Base-by-base conservation (phyloP, 2,329 filamentous ascomycete species). In the Furcasterigmium sp. region DNA sequence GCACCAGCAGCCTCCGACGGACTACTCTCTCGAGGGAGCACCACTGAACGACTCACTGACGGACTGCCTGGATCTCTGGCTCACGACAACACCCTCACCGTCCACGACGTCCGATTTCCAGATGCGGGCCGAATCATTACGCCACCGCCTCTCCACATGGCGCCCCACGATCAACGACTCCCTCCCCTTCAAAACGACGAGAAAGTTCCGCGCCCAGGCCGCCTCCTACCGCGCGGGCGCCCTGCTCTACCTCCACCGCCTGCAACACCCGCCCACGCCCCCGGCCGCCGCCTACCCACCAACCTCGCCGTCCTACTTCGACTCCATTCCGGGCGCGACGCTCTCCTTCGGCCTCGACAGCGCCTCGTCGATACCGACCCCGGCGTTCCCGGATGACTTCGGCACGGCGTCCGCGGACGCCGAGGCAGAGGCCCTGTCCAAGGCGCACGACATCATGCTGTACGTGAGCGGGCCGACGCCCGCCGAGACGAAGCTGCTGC, bases 401-500 rank as follows among this genome's bases (percentile, higher is more conserved):
- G 11, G 23, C 23, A 26, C 23, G 7, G 23, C 7, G 7, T 26
- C 23, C 11, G 25, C 42, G 4, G 49, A 50, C 17, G 51, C 49
- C 7, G 55, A 61, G 35, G 35, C 43, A 1, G 49, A 49, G 23
- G 57, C 57, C 2, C 37, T 58, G 4, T 42, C 44, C 3, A 54
- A 51, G 46, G 57, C 57, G 13, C 57, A 56, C 41, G 56, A 60
- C 15, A 48, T 60, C n/a, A 45, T 60, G 35, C 46, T 55, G 20
- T 53, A 58, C 45, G 49, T 52, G 3, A 51, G 40, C 19, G 51
- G 45, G 3, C 46, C 46, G 6, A 18, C 38, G 7, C 44, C 51
- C 2, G 53, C 53, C 4, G 55, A 60, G 41, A 39, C 58, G 15
- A 55, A 55, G 40, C 55, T 59, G 41, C 49, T 56, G 8, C 38